These are phyloP conservation scores for Mucor saturninus DNA, from an alignment of 371 early-diverging fungal species.

Conservation along the genomic window DNA sequence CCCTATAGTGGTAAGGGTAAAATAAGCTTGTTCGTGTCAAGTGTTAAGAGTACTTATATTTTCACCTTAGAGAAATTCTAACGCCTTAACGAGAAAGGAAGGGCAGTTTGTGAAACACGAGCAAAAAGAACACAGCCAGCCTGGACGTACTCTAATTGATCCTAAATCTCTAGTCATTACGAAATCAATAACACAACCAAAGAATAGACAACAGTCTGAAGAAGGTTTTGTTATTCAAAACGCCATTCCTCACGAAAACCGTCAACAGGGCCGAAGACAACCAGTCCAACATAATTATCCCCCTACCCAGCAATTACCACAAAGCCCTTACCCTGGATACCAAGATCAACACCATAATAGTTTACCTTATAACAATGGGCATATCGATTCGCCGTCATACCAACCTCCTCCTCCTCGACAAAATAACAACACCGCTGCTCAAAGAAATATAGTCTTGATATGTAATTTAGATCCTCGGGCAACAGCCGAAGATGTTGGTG, in stretches of 20 bases:
- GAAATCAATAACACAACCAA: conserved; percentile 8
- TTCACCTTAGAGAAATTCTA: background rate
- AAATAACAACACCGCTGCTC: conserved; percentile 10
- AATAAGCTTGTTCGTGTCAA: background rate
- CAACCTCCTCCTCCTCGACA: conserved; percentile 2
- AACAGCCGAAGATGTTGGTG: conserved; percentile 64
- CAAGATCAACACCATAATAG: background rate
- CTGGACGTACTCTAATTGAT: conserved; percentile 2
- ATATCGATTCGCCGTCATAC: background rate
- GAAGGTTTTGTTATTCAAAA: conserved; percentile 11
- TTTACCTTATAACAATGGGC: background rate
- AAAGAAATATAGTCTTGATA: conserved; percentile 46
- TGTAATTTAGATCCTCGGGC: conserved; percentile 63
- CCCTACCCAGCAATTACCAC: conserved; percentile 6
- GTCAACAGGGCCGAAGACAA: background rate
- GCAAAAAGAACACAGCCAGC: background rate
- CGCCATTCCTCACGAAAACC: background rate
- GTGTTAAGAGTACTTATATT: background rate
- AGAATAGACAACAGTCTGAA: background rate
- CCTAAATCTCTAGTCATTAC: conserved; percentile 26
- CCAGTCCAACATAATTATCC: conserved; percentile 1
- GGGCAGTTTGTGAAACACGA: background rate
- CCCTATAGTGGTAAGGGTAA: background rate
- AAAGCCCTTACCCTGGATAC: conserved; percentile 1
- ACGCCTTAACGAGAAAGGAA: background rate